phyloP scores from a whole-genome alignment of 495 filamentous ascomycete species.

The Aspergillus sparsus region DNA sequence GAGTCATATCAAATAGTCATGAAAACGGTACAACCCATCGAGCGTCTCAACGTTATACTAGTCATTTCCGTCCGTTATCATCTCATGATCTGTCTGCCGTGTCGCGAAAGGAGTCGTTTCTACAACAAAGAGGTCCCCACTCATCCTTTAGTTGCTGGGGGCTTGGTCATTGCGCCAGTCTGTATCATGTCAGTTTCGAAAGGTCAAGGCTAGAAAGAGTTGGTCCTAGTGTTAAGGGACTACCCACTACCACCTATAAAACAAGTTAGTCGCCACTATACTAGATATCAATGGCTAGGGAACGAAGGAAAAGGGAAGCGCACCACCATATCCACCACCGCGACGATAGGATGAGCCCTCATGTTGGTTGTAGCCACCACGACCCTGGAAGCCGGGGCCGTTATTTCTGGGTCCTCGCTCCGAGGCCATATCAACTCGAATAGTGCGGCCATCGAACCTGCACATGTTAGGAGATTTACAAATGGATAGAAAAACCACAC shows the following conservation, averaged over 20 bases:
- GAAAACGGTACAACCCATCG: slow-evolving; percentile 13
- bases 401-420: slow-evolving; percentile 59
- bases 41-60: slow-evolving; percentile 22
- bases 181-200: background rate
- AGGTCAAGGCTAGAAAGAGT: too few species aligned
- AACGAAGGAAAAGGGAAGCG: slow-evolving; percentile 24
- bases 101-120: background rate
- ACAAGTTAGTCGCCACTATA: slow-evolving; percentile 5
- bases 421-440: slow-evolving; percentile 95
- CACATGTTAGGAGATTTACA: background rate
- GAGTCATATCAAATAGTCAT: slow-evolving; percentile 13
- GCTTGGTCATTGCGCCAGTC: slow-evolving; percentile 31
- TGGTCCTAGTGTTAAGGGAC: too few species aligned
- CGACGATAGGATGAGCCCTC: slow-evolving; percentile 32
- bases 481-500: background rate
- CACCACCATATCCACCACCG: slow-evolving; percentile 38
- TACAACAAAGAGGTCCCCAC: slow-evolving; percentile 8
- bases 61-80: slow-evolving; percentile 19
- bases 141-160: background rate
- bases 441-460: slow-evolving; percentile 94
- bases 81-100: slow-evolving; percentile 17
- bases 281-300: background rate
- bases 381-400: slow-evolving; percentile 49
- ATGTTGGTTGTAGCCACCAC: slow-evolving; percentile 45
- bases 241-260: slow-evolving; percentile 28